Conservation (phyloP, 2,329 filamentous ascomycete species). For the Aspergillus melleus region DNA sequence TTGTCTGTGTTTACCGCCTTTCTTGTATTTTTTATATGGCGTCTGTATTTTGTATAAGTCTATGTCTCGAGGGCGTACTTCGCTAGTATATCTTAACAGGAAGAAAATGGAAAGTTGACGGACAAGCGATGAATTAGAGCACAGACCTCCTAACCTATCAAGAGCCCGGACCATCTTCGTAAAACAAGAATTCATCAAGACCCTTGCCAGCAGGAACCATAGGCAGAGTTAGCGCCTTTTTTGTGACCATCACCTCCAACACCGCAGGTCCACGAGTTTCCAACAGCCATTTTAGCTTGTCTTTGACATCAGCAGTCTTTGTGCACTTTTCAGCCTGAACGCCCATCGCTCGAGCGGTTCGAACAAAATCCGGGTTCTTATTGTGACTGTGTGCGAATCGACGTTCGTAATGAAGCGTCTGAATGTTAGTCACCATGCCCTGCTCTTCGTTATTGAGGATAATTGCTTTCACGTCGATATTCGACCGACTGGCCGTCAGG, state of each 20-base stretch:
- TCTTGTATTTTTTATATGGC: no score
- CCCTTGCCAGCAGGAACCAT: conserved; percentile 6
- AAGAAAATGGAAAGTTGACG: no score
- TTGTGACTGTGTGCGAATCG: conserved; percentile 82
- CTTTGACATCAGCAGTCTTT: conserved; percentile 70
- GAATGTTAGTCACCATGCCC: conserved; percentile 94
- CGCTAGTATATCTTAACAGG: no score
- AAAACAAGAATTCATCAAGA: conserved; percentile 4
- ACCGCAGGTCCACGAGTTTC: conserved; percentile 77
- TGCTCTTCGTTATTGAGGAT: conserved; percentile 90
- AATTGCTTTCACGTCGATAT: conserved; percentile 87
- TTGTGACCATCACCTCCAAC: conserved; percentile 79
- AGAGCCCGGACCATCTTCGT: not conserved
- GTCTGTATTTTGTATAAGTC: no score
- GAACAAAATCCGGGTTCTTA: conserved; percentile 82
- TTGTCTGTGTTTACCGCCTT: no score
- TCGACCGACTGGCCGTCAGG: conserved; percentile 82
- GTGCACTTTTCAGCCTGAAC: conserved; percentile 60
- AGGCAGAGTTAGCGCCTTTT: conserved; percentile 35
- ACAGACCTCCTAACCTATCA: no score
- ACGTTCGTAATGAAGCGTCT: conserved; percentile 87
- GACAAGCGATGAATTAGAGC: no score
- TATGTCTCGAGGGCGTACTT: no score
- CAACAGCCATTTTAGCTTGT: conserved; percentile 76
- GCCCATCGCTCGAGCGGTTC: conserved; percentile 55